Evolutionary conservation across 768 basidiomycete species (phyloP).

Genomic region (Peribolospora baueri): DNA sequence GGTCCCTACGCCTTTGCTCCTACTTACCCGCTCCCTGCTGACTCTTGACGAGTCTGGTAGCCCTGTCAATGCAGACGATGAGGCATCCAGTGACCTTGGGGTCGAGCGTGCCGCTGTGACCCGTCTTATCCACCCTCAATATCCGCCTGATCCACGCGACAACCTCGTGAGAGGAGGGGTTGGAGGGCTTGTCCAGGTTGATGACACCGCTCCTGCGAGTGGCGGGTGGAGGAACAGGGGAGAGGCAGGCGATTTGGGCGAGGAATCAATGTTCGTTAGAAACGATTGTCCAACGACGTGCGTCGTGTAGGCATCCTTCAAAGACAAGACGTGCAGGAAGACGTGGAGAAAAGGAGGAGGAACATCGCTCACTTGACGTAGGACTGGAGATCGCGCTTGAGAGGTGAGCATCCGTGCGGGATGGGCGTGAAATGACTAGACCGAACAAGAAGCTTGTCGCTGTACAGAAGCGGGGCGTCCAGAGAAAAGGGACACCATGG

Average conservation of each 20-base stretch:
- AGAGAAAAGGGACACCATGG: neutral
- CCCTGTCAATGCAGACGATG: slow-evolving; percentile 97
- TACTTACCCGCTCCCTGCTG: slow-evolving; percentile 78
- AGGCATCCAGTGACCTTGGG: slow-evolving; percentile 98
- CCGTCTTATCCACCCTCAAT: slow-evolving; percentile 86
- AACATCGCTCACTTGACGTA: slow-evolving; percentile 52
- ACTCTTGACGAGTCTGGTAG: slow-evolving; percentile 87
- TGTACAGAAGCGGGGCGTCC: neutral
- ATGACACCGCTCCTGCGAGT: slow-evolving; percentile 75
- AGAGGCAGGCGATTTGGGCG: neutral
- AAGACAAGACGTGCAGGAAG: neutral
- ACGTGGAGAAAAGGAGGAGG: neutral
- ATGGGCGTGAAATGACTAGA: slow-evolving; percentile 97
- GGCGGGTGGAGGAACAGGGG: neutral
- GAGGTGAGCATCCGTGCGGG: slow-evolving; percentile 70
- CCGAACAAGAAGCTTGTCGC: slow-evolving; percentile 41
- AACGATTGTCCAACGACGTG: neutral
- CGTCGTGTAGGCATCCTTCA: too few species aligned
- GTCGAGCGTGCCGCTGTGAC: slow-evolving; percentile 93
- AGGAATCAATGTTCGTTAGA: neutral
- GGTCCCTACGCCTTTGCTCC: neutral
- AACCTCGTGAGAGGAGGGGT: slow-evolving; percentile 85
- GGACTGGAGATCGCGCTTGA: slow-evolving; percentile 73
- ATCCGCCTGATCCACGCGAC: slow-evolving; percentile 98
- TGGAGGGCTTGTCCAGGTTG: slow-evolving; percentile 97